Evolutionary conservation across 441 rosid species (phyloP).

Genomic region (Syzygium syzygioides): DNA sequence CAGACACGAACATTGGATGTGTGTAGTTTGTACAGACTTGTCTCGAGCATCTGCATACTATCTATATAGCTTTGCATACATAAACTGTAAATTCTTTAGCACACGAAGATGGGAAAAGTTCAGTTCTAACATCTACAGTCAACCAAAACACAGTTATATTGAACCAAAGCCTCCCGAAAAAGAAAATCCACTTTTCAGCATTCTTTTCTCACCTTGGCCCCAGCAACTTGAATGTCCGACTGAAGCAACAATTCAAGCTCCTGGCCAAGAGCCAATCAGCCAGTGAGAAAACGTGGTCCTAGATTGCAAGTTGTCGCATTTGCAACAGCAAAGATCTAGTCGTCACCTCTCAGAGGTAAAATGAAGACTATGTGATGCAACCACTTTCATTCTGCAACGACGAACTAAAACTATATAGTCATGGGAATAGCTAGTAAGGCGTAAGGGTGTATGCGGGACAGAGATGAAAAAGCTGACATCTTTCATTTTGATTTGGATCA

Average conservation of each 20-base stretch:
- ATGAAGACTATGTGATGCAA: neutral
- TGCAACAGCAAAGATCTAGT: neutral
- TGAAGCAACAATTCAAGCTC: neutral
- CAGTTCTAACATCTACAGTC: neutral
- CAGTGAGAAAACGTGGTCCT: accelerated
- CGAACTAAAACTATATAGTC: neutral
- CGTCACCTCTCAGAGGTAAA: neutral
- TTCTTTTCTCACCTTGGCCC: neutral
- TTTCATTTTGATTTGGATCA: neutral
- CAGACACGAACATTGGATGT: neutral
- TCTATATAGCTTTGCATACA: neutral
- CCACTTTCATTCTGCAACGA: neutral
- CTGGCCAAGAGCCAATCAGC: neutral
- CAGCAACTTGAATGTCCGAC: neutral
- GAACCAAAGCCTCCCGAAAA: neutral
- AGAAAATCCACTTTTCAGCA: neutral
- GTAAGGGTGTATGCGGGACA: neutral
- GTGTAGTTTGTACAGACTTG: neutral
- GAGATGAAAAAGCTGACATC: neutral
- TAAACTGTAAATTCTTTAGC: neutral
- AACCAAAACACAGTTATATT: neutral
- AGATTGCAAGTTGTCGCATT: neutral
- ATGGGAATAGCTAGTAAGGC: neutral
- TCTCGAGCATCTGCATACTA: neutral
- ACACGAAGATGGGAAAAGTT: neutral